Base-by-base conservation (phyloP, 768 basidiomycete species). In the Stropharia rugosoannulata region DNA sequence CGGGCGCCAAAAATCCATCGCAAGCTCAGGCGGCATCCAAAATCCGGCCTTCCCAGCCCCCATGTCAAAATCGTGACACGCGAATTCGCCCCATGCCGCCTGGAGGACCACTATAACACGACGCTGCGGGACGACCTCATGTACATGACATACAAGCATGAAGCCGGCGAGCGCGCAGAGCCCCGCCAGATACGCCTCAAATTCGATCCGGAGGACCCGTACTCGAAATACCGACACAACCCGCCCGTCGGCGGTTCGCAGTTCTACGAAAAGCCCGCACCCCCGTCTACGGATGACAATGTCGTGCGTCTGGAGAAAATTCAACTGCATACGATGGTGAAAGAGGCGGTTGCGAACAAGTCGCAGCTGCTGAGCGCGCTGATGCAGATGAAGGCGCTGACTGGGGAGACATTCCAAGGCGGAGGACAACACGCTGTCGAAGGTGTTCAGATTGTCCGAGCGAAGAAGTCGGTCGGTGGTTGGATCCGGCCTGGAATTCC, bases 131-230 rank as follows among this genome's bases (percentile, higher is more conserved):
- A 95, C 70, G 82, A 98, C 74, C 78, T 95, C 63, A 85, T 98
- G 82, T 99, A 99, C 80, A 87, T 98, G 81, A 89, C 89, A 51
- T 97, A 98, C 76, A 75, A 81, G 48, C 96, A 98, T 72, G 80
- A 86, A 63, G 71, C 76, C 57, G 75, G 70, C n/a, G 72, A 80
- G 5, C 80, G 78, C 44, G 79, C 81, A 11, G 73, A 79, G 10
- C 77, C 78, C 8, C 81, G 84, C 56, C 71, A 78, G 49, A 85
- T 86, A 57, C 84, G 85, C 49, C 82, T 85, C 58, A 82, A 75
- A 15, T 90, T 83, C 74, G 87, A 94, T 76, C 86, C 88, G 4
- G 64, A 79, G 32, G 82, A 94, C 67, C 93, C 95, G 0, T 97
- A 95, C 76, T 79, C 87, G 36, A 86, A 87, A 72, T 82, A 89